phyloP scores from a whole-genome alignment of 495 filamentous ascomycete genomes.

The Tuber umbilicatum region DNA sequence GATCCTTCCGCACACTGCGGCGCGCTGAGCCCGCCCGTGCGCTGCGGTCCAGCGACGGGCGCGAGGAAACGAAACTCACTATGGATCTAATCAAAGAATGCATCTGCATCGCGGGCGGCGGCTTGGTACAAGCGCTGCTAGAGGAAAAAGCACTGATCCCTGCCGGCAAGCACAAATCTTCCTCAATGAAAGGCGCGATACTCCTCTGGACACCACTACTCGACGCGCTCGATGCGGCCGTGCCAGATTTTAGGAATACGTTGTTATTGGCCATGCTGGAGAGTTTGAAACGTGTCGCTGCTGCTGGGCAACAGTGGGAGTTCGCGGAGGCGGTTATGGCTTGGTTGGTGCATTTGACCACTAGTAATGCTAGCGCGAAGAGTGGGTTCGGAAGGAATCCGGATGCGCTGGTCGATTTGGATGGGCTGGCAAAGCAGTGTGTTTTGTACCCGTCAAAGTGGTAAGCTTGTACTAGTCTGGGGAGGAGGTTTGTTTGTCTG shows the following conservation, averaged over 20 bases:
- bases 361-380: background rate
- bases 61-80: constrained; percentile 21
- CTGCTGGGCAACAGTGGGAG: constrained; percentile 10
- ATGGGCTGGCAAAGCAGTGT: constrained; percentile 29
- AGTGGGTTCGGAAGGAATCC: constrained; percentile 13
- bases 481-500: background rate
- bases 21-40: constrained; percentile 19
- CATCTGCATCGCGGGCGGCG: constrained; percentile 24
- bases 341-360: constrained; percentile 34
- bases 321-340: constrained; percentile 29
- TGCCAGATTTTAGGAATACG: constrained; percentile 23
- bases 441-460: constrained; percentile 34
- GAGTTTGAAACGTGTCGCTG: constrained; percentile 14
- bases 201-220: constrained; percentile 37
- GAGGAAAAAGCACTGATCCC: constrained; percentile 41
- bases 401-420: constrained; percentile 17
- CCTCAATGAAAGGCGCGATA: constrained; percentile 36
- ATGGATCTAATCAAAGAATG: constrained; percentile 37
- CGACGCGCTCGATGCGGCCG: constrained; percentile 21
- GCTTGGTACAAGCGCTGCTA: constrained; percentile 32
- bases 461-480: constrained; percentile 8
- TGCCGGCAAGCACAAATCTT: constrained; percentile 33
- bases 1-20: constrained; percentile 12
- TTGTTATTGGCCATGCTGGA: constrained; percentile 37
- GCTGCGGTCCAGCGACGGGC: constrained; percentile 24